Conservation (phyloP, 2,329 filamentous ascomycete species). For the Lasiodiplodia gonubiensis region DNA sequence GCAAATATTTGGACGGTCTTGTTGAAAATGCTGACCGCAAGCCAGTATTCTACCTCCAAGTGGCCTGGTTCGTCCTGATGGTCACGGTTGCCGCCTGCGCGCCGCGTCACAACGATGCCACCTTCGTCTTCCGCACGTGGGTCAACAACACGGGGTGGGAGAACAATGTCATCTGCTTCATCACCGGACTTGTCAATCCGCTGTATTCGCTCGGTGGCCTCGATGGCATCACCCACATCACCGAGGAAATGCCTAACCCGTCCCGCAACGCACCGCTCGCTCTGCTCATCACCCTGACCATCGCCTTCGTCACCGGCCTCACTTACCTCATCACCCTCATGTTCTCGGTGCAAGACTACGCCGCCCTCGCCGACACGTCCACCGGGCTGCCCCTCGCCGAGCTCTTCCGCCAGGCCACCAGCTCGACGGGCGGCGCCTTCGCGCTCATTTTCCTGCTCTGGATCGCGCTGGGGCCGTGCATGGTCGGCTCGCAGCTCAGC, state of each 20-base stretch:
- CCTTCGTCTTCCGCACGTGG: conserved; percentile 61
- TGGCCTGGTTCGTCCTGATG: conserved; percentile 48
- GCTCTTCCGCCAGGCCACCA: conserved; percentile 54
- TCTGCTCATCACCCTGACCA: conserved; percentile 52
- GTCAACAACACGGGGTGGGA: conserved; percentile 61
- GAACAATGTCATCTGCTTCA: conserved; percentile 39
- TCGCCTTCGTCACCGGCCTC: conserved; percentile 58
- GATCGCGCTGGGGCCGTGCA: conserved; percentile 52
- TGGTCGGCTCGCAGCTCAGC: conserved; percentile 46
- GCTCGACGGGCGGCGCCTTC: conserved; percentile 50
- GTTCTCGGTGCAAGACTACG: conserved; percentile 58
- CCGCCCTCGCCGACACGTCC: conserved; percentile 46
- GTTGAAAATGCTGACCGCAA: not conserved
- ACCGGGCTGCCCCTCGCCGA: conserved; percentile 55
- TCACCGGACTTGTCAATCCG: conserved; percentile 30
- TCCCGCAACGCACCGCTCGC: conserved; percentile 48
- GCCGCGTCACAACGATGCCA: conserved; percentile 50
- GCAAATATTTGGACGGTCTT: not conserved
- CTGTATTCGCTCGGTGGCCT: conserved; percentile 28
- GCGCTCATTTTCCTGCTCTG: conserved; percentile 52
- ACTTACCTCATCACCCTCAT: conserved; percentile 59
- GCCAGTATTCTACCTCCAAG: conserved; percentile 26
- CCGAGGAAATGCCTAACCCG: conserved; percentile 33
- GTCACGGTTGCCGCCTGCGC: conserved; percentile 57
- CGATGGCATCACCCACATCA: conserved; percentile 29